These are phyloP conservation scores for Cicer arietinum DNA, from an alignment of 306 rosid genomes.

Conservation along the genomic window DNA sequence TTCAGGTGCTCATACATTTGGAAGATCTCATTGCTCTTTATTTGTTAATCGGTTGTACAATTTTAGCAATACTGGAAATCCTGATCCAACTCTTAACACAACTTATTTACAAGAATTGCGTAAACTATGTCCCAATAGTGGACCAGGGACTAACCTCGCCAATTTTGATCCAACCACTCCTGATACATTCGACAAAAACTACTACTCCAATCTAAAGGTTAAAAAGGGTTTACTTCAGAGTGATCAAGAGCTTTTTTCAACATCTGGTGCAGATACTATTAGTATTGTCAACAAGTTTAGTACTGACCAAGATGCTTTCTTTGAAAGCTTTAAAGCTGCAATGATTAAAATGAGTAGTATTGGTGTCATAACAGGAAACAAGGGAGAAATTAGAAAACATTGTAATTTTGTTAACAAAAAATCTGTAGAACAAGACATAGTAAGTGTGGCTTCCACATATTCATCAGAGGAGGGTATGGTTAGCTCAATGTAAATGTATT, in stretches of 20 bases:
- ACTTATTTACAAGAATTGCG: slow-evolving; percentile 35
- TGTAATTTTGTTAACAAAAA: slow-evolving; percentile 49
- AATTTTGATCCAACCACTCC: slow-evolving; percentile 48
- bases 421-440: slow-evolving; percentile 30
- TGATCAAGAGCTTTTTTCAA: slow-evolving; percentile 52
- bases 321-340: slow-evolving; percentile 30
- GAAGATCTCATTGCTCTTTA: slow-evolving; percentile 41
- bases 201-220: slow-evolving; percentile 45
- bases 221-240: slow-evolving; percentile 51
- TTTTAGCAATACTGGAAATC: slow-evolving; percentile 32
- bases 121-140: slow-evolving; percentile 32
- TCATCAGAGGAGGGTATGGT: slow-evolving; percentile 15
- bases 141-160: slow-evolving; percentile 2
- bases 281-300: slow-evolving; percentile 44
- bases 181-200: slow-evolving; percentile 38
- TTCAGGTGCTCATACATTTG: slow-evolving; percentile 58
- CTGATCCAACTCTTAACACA: slow-evolving; percentile 46
- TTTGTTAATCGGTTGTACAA: slow-evolving; percentile 40
- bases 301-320: slow-evolving; percentile 34
- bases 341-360: slow-evolving; percentile 51
- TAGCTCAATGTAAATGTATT: slow-evolving; percentile 32
- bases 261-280: slow-evolving; percentile 47
- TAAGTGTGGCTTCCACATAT: neutral
- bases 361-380: slow-evolving; percentile 28
- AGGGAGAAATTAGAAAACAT: slow-evolving; percentile 47